These are phyloP conservation scores for Aspergillus hiratsukae DNA, from an alignment of 2,329 filamentous ascomycete genomes.

Conservation along the genomic window DNA sequence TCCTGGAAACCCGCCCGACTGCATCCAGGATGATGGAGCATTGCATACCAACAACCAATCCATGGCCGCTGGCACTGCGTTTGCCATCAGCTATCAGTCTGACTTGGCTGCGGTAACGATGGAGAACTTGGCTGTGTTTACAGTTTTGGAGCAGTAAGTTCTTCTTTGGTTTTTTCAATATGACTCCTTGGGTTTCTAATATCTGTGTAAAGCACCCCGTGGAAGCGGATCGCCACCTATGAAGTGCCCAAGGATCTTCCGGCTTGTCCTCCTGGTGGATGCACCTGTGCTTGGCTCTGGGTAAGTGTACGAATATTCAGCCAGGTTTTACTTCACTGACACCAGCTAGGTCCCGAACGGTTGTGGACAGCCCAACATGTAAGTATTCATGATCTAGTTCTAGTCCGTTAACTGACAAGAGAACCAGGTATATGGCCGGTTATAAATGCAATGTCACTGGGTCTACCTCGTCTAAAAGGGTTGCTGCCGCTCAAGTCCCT, in stretches of 20 bases:
- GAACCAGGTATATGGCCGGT: slow-evolving; percentile 44
- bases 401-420: not conserved
- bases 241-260: slow-evolving; percentile 33
- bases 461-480: slow-evolving; percentile 37
- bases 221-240: slow-evolving; percentile 37
- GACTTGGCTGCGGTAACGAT: slow-evolving; percentile 46
- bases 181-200: not conserved
- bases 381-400: not conserved
- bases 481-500: slow-evolving; percentile 41
- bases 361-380: slow-evolving; percentile 39
- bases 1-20: slow-evolving; percentile 30
- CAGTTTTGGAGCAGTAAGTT: slow-evolving; percentile 41
- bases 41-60: slow-evolving; percentile 46
- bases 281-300: slow-evolving; percentile 43
- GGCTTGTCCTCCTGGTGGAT: slow-evolving; percentile 35
- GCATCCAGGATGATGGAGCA: slow-evolving; percentile 41
- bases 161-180: not conserved
- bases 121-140: slow-evolving; percentile 52
- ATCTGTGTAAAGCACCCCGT: slow-evolving; percentile 29
- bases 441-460: slow-evolving; percentile 48
- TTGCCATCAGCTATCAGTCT: slow-evolving; percentile 48
- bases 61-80: slow-evolving; percentile 45
- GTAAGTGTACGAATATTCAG: slow-evolving; percentile 5
- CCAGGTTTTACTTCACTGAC: not conserved
- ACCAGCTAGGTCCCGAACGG: slow-evolving; percentile 26